Percentiles rank a stretch among this genome's conserved stretches.
These are phyloP conservation scores for Eugenia klotzschiana DNA, from an alignment of 441 rosid genomes.

Conservation along the genomic window DNA sequence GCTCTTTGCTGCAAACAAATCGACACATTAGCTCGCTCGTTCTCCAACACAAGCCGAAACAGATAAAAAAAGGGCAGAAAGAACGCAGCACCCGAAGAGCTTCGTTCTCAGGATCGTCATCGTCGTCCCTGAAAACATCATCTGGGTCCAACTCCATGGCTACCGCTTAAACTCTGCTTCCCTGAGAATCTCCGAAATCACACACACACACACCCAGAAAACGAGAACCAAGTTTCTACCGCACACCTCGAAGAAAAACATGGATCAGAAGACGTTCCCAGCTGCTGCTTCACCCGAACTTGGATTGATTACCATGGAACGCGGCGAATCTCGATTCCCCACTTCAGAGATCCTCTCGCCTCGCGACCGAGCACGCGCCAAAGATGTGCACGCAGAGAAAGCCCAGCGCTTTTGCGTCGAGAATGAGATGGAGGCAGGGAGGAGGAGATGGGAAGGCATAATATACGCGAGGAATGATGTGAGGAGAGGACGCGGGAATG, in stretches of 20 bases:
- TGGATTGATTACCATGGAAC: background rate
- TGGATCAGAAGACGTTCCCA: background rate
- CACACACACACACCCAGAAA: background rate
- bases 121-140: slow-evolving; percentile 77
- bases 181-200: background rate
- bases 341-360: background rate
- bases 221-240: background rate
- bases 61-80: background rate
- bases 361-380: background rate
- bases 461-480: background rate
- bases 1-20: slow-evolving; percentile 32
- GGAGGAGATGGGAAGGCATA: background rate
- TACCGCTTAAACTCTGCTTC: background rate
- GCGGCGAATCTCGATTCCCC: background rate
- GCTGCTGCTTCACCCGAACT: background rate
- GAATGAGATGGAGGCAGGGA: background rate
- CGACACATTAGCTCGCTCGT: background rate
- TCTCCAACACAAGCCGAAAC: background rate
- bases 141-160: slow-evolving; percentile 65
- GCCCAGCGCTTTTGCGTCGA: background rate
- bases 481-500: background rate
- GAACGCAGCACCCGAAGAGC: slow-evolving; percentile 35
- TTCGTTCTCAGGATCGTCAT: slow-evolving; percentile 58
- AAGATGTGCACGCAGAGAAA: no score
- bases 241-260: slow-evolving; percentile 25